Conservation (phyloP, 169 alveolate genomes). For the Plasmodium relictum region DNA sequence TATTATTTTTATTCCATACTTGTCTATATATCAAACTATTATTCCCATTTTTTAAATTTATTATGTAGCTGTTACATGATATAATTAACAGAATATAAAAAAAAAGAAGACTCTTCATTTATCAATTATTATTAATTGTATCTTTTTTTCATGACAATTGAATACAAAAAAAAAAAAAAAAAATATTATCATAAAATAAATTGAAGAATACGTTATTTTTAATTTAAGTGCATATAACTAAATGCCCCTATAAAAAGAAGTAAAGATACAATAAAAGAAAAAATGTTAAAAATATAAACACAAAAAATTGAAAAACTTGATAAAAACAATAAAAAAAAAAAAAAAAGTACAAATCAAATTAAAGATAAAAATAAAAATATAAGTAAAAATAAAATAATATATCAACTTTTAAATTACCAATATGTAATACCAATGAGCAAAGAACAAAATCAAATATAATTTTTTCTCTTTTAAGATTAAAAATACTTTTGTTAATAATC, state of each 20-base stretch:
- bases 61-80: slow-evolving; percentile 28
- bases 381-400: not conserved
- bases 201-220: not conserved
- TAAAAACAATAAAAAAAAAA: not conserved
- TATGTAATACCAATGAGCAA: slow-evolving; percentile 47
- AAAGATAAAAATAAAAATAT: not conserved
- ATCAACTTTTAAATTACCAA: slow-evolving; percentile 28
- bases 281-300: not conserved
- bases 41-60: not conserved
- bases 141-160: not conserved
- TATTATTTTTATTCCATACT: not conserved
- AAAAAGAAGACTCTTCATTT: slow-evolving; percentile 23
- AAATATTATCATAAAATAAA: not conserved
- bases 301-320: not conserved
- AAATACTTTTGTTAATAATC: slow-evolving; percentile 38
- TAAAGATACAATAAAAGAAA: not conserved
- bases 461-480: slow-evolving; percentile 66
- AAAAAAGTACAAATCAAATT: not conserved
- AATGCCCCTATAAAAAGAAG: slow-evolving; percentile 31
- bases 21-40: not conserved
- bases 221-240: slow-evolving; percentile 73
- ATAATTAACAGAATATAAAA: not conserved
- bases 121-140: not conserved
- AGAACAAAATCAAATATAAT: slow-evolving; percentile 70
- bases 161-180: not conserved